Percentiles rank a stretch among this genome's conserved stretches.
Conservation (phyloP, 768 basidiomycete genomes). For the Pleurotus pulmonarius region DNA sequence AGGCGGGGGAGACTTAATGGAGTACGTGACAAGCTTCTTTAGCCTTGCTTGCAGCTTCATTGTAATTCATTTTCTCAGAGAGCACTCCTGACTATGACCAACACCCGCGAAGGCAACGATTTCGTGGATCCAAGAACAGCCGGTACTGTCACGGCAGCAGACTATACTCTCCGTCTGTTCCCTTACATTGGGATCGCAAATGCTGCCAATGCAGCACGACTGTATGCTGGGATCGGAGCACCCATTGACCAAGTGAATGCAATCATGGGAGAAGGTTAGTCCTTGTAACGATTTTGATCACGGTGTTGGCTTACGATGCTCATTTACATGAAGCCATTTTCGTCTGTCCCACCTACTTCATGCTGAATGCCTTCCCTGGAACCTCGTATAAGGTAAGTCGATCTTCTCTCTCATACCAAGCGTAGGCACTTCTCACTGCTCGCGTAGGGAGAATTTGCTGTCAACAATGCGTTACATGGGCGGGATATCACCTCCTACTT, state of each 20-base stretch:
- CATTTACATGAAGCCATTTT: constrained; percentile 30
- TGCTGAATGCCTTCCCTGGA: constrained; percentile 27
- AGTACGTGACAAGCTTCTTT: neutral
- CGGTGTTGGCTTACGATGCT: too few species aligned
- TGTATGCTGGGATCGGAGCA: constrained; percentile 13
- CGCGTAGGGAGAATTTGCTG: constrained; percentile 37
- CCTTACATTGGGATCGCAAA: constrained; percentile 11
- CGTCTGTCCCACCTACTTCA: constrained; percentile 39
- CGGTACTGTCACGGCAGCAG: neutral
- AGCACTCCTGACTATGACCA: constrained; percentile 16
- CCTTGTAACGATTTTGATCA: neutral
- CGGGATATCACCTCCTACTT: constrained; percentile 38
- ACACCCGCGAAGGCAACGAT: constrained; percentile 21
- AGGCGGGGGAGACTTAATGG: neutral
- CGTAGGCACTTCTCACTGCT: neutral
- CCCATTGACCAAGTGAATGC: constrained; percentile 26
- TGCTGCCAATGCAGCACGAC: constrained; percentile 2
- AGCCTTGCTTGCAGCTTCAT: too few species aligned
- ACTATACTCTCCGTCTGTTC: constrained; percentile 14
- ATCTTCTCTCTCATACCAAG: too few species aligned
- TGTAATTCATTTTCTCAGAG: neutral
- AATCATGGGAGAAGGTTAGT: constrained; percentile 37
- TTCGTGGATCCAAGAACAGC: constrained; percentile 17
- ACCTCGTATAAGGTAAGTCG: constrained; percentile 28
- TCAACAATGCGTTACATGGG: constrained; percentile 36